phyloP scores from a whole-genome alignment of 2,329 filamentous ascomycete species.

The Tetracladium maxilliforme region DNA sequence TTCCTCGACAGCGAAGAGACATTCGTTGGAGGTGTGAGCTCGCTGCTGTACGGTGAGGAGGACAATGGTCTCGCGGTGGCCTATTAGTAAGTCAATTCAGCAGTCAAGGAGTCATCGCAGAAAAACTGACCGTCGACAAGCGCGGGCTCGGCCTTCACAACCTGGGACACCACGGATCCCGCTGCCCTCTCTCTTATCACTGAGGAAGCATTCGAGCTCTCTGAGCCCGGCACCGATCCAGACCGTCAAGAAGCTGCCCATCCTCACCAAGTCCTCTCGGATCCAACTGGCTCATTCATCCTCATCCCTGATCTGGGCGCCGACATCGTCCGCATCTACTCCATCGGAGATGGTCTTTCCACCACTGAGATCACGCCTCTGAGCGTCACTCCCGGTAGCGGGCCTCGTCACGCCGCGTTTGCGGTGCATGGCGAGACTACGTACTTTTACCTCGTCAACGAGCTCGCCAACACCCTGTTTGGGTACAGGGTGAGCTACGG shows the following conservation, averaged over 20 bases:
- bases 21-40: slow-evolving; percentile 16
- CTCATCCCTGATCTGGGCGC: slow-evolving; percentile 36
- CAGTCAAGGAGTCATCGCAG: no score
- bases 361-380: slow-evolving; percentile 20
- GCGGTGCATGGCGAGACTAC: slow-evolving; percentile 9
- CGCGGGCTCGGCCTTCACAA: no score
- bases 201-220: no score
- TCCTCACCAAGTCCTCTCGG: slow-evolving; percentile 34
- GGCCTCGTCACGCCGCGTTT: slow-evolving; percentile 39
- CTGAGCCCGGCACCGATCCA: slow-evolving; percentile 19
- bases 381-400: slow-evolving; percentile 21
- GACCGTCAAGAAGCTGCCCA: slow-evolving; percentile 28
- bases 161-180: no score
- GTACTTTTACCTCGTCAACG: slow-evolving; percentile 27
- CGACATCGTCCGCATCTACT: slow-evolving; percentile 31
- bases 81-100: slow-evolving; percentile 31
- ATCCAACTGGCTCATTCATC: slow-evolving; percentile 33
- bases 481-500: slow-evolving; percentile 19
- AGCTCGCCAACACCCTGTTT: slow-evolving; percentile 25
- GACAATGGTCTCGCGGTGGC: slow-evolving; percentile 25
- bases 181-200: no score
- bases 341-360: slow-evolving; percentile 25
- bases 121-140: no score
- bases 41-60: slow-evolving; percentile 25
- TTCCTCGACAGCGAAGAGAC: slow-evolving; percentile 21